Percentiles rank a stretch among this genome's conserved stretches.
phyloP scores from a whole-genome alignment of 441 rosid species.

The Metrosideros polymorpha region DNA sequence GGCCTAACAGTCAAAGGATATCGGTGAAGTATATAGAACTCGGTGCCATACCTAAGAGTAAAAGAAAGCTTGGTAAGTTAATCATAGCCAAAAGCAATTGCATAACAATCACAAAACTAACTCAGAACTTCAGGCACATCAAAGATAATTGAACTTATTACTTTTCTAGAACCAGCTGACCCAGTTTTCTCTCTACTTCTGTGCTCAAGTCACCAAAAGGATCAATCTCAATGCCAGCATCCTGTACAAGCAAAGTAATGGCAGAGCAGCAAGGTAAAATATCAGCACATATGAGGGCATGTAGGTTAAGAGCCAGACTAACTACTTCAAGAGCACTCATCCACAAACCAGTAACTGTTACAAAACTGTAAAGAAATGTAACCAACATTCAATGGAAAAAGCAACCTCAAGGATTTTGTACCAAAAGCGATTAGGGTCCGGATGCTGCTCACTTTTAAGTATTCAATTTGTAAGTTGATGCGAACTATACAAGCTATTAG shows the following conservation, averaged over 20 bases:
- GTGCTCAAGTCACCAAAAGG: constrained; percentile 86
- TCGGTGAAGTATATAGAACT: constrained; percentile 78
- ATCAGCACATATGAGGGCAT: background rate
- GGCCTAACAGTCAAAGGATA: constrained; percentile 81
- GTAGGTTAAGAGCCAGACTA: background rate
- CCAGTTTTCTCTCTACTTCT: constrained; percentile 82
- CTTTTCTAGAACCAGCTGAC: constrained; percentile 81
- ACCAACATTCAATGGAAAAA: background rate
- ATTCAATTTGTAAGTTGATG: background rate
- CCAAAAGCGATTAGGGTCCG: background rate
- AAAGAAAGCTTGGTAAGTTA: background rate
- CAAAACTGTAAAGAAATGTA: background rate
- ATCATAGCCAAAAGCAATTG: background rate
- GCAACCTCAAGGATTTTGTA: background rate
- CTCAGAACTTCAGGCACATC: background rate
- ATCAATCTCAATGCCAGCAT: constrained; percentile 75
- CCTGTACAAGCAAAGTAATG: constrained; percentile 31
- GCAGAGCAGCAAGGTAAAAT: background rate
- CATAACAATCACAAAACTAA: background rate
- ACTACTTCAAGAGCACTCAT: background rate
- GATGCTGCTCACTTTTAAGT: background rate
- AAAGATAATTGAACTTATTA: constrained; percentile 4
- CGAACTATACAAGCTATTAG: background rate
- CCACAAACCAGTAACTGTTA: background rate
- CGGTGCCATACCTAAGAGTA: constrained; percentile 56